Evolutionary conservation across 2,329 filamentous ascomycete genomes (phyloP).

Genomic region (Daldinia sp.): DNA sequence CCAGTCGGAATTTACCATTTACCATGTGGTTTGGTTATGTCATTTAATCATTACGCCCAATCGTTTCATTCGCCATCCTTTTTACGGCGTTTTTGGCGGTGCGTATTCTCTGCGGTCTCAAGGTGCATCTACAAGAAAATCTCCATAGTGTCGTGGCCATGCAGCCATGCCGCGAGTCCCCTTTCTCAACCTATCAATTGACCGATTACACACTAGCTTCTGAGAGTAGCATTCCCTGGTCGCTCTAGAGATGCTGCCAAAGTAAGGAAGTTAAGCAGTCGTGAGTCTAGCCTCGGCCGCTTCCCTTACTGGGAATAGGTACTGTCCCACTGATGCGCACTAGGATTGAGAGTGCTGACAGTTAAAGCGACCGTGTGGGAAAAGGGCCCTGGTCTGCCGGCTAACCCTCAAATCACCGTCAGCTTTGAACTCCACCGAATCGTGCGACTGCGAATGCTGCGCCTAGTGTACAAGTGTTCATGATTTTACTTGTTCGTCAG

Average conservation of each 20-base stretch:
- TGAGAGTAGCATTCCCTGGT: not conserved
- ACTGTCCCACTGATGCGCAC: constrained; percentile 27
- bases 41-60: constrained; percentile 11
- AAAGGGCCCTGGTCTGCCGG: constrained; percentile 24
- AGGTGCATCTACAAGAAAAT: too few species aligned
- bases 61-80: constrained; percentile 11
- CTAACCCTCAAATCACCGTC: not conserved
- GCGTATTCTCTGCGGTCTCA: not conserved
- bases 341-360: constrained; percentile 29
- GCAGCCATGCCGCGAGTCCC: not conserved
- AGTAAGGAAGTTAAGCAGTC: not conserved
- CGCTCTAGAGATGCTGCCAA: not conserved
- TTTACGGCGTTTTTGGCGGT: not conserved
- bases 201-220: not conserved
- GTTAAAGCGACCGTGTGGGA: constrained; percentile 1
- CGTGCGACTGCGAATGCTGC: not conserved
- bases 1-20: not conserved
- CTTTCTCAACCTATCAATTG: not conserved
- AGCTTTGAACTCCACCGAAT: not conserved
- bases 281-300: constrained; percentile 19
- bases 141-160: not conserved
- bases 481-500: not conserved
- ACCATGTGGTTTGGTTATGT: constrained; percentile 17
- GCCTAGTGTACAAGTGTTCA: not conserved
- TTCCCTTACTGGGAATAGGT: constrained; percentile 13